Percentiles rank a stretch among this genome's conserved stretches.
Conservation (phyloP, 108 stramenopile genomes). For the Cylindrotheca closterium region DNA sequence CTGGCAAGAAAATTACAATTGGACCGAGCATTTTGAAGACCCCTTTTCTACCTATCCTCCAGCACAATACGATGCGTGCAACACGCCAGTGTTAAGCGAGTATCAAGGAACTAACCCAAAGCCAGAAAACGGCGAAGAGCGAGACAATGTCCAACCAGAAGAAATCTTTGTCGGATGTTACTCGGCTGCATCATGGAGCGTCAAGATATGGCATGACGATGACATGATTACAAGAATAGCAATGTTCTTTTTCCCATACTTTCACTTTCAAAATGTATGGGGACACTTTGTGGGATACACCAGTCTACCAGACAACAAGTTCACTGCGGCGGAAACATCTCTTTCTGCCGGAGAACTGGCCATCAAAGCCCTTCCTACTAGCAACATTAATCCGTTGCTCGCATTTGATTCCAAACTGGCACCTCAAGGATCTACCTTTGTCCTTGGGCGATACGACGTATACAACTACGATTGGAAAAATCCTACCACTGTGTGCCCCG, state of each 20-base stretch:
- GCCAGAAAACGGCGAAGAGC: constrained; percentile 24
- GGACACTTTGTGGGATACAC: constrained; percentile 57
- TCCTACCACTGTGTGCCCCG: no score
- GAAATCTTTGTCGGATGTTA: constrained; percentile 43
- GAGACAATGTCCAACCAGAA: constrained; percentile 27
- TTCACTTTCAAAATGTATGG: constrained; percentile 45
- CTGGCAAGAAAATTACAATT: no score
- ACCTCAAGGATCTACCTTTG: constrained; percentile 8
- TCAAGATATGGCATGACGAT: constrained; percentile 9
- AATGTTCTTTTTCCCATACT: constrained; percentile 52
- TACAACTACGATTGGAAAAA: constrained; percentile 16
- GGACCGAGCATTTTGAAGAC: no score
- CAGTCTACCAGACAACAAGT: constrained; percentile 40
- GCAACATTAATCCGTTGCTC: background rate
- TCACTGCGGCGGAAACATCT: constrained; percentile 27
- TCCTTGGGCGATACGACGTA: constrained; percentile 5
- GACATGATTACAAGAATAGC: background rate
- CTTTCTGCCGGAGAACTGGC: constrained; percentile 48
- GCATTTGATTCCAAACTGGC: background rate
- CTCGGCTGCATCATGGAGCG: constrained; percentile 11
- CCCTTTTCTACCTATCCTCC: no score
- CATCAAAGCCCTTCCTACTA: constrained; percentile 11
- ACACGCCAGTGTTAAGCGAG: constrained; percentile 31
- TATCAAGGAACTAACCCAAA: constrained; percentile 21
- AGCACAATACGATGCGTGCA: constrained; percentile 17